A percentile compares a stretch with the other conserved stretches of the same genome.
Conservation (phyloP, 1,139 yeast genomes). For the Trichomonascaceae sp. region DNA sequence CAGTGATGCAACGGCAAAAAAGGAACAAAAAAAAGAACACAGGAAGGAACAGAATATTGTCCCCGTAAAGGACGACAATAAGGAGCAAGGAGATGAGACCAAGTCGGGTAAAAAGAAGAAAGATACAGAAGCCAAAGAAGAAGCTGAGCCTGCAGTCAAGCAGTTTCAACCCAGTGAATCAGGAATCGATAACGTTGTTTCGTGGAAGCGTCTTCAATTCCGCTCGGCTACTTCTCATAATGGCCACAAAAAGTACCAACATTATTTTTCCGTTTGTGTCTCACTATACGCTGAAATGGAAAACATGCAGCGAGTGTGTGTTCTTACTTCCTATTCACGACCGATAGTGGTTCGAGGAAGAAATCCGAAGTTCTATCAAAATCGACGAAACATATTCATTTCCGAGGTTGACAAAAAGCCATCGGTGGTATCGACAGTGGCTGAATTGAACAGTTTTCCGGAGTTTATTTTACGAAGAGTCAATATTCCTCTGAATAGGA, state of each 20-base stretch:
- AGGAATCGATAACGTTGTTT: constrained; percentile 26
- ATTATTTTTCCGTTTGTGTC: constrained; percentile 48
- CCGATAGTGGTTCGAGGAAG: constrained; percentile 63
- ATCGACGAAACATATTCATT: constrained; percentile 44
- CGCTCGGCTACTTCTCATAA: constrained; percentile 61
- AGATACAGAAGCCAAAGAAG: constrained; percentile 10
- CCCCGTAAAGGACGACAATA: background rate
- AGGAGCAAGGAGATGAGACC: constrained; percentile 1
- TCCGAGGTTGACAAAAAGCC: constrained; percentile 3
- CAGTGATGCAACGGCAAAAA: constrained; percentile 5
- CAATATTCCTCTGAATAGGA: background rate
- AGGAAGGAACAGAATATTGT: constrained; percentile 8
- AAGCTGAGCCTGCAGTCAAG: constrained; percentile 25
- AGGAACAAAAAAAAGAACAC: constrained; percentile 1
- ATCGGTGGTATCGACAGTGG: constrained; percentile 1
- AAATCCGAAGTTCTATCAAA: constrained; percentile 58
- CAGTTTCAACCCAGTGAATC: constrained; percentile 25
- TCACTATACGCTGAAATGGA: constrained; percentile 37
- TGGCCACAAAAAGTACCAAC: constrained; percentile 52
- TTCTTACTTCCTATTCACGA: constrained; percentile 29
- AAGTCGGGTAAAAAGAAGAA: background rate
- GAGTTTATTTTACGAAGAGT: constrained; percentile 1
- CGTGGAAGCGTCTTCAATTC: constrained; percentile 45
- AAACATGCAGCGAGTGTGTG: constrained; percentile 26
- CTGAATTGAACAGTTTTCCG: background rate